Conservation (phyloP, 805 yeast genomes). For the Hanseniaspora mollemarum region DNA sequence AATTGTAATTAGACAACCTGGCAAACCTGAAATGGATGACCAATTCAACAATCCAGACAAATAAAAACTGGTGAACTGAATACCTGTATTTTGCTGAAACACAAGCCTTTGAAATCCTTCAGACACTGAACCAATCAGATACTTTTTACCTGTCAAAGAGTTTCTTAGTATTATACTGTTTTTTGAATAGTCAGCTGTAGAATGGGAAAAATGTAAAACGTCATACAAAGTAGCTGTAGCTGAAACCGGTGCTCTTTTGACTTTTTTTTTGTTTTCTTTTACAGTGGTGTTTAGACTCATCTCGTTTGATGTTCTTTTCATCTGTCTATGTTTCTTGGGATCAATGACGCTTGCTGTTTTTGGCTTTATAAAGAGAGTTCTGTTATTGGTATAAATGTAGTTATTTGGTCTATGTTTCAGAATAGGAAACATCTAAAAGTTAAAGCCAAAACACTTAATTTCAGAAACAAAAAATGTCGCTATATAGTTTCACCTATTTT, state of each 20-base stretch:
- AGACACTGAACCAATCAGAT: slow-evolving; percentile 65
- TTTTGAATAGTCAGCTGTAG: slow-evolving; percentile 42
- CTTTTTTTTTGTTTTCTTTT: not conserved
- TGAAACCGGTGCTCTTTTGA: not conserved
- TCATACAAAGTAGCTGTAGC: slow-evolving; percentile 34
- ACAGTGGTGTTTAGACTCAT: not conserved
- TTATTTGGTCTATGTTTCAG: too few species aligned
- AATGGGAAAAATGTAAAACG: slow-evolving; percentile 45
- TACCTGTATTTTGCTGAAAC: slow-evolving; percentile 40
- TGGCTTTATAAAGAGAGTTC: not conserved
- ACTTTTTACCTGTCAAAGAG: slow-evolving; percentile 33
- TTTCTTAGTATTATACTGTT: slow-evolving; percentile 44
- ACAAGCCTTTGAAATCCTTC: slow-evolving; percentile 74
- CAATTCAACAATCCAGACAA: slow-evolving; percentile 70
- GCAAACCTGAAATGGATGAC: slow-evolving; percentile 80
- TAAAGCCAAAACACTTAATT: too few species aligned
- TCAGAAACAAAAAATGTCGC: too few species aligned
- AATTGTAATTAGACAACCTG: slow-evolving; percentile 73
- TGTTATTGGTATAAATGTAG: too few species aligned
- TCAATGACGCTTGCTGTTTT: not conserved
- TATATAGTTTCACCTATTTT: too few species aligned
- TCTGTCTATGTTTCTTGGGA: not conserved
- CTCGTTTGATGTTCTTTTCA: not conserved
- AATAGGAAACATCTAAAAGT: too few species aligned
- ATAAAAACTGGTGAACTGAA: slow-evolving; percentile 54